A percentile compares a stretch with the other conserved stretches of the same genome.
Evolutionary conservation across 345 rosid genomes (phyloP).

Genomic region (Eucalyptus urophylla): DNA sequence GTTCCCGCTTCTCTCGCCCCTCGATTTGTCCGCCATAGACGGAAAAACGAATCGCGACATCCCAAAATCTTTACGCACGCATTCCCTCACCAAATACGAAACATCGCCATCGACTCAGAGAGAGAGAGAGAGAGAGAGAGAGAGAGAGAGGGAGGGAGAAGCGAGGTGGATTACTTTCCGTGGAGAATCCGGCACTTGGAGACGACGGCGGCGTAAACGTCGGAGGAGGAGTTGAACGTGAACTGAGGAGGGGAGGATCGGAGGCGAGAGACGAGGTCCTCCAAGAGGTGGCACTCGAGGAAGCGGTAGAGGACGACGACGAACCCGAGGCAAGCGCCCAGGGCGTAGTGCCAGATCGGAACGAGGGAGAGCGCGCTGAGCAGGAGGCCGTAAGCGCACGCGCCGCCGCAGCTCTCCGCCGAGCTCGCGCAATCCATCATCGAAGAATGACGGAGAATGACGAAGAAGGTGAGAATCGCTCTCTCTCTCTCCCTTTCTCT

Average conservation of each 20-base stretch:
- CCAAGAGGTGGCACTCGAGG: slow-evolving; percentile 62
- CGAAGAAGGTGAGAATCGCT: background rate
- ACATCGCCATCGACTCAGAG: background rate
- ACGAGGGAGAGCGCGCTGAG: slow-evolving; percentile 29
- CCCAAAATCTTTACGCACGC: background rate
- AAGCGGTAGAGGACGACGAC: slow-evolving; percentile 40
- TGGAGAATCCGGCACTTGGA: slow-evolving; percentile 60
- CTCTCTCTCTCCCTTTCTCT: no score
- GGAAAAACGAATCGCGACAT: background rate
- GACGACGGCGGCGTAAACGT: slow-evolving; percentile 40
- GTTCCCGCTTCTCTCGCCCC: background rate
- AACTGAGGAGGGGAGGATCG: slow-evolving; percentile 30
- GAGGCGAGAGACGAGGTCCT: slow-evolving; percentile 28
- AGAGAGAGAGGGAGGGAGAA: background rate
- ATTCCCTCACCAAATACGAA: background rate
- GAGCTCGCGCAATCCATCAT: background rate
- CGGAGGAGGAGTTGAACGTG: slow-evolving; percentile 30
- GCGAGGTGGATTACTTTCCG: slow-evolving; percentile 31
- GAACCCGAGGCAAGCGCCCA: slow-evolving; percentile 1
- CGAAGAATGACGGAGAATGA: background rate
- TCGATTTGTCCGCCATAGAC: background rate
- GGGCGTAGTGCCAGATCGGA: slow-evolving; percentile 41
- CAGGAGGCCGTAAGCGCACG: slow-evolving; percentile 28
- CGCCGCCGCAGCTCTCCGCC: background rate
- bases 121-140: background rate